Base-by-base conservation (phyloP, 1,284 basidiomycete species). In the Leccinum subfulvum region DNA sequence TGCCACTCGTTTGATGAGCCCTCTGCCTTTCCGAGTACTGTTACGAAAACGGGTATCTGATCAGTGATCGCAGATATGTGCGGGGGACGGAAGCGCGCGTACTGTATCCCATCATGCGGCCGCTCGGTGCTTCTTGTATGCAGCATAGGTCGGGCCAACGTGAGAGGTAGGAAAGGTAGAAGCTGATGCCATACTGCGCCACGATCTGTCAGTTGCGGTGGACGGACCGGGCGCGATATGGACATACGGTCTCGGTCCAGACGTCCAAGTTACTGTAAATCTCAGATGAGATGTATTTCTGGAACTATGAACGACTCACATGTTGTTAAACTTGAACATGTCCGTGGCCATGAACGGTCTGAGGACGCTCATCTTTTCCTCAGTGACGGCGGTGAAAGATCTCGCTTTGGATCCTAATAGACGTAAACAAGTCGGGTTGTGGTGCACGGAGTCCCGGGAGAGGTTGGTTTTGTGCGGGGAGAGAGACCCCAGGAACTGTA, bases 91-190 rank as follows among this genome's bases (percentile, higher is more conserved):
- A 60, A 52, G 23, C 2, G 47, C 4, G 76, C 86, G 68, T 69
- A 92, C 93, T 86, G 73, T 95, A 95, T 54, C 92, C 92, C 92
- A 94, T 94, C 78, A 92, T 81, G 18, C 87, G 85, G 0, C 92
- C 92, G 65, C 78, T 85, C 3, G 92, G 89, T 6, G 91, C 86
- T 68, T 90, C 86, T 75, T 94, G 88, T 3, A 88, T 86, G 66
- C 86, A 90, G 73, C 92, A 95, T 30, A 97, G 79, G 75, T 97
- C 94, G 4, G 94, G 93, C 94, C 94, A 97, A 61, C 90, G 84
- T 7, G 90, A 84, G 61, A 97, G 85, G 73, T 97, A 97, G 73
- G 79, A 86, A 52, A 97, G 79, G 75, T 97, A 97, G 76, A 96
- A 97, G 30, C 83, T 84, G 69, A 92, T 88, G 55, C 88, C 88